Evolutionary conservation across 192 early-diverging fungal genomes (phyloP), one percentile per base, ranked within the genome.

Genomic region (Coemansia sp.): DNA sequence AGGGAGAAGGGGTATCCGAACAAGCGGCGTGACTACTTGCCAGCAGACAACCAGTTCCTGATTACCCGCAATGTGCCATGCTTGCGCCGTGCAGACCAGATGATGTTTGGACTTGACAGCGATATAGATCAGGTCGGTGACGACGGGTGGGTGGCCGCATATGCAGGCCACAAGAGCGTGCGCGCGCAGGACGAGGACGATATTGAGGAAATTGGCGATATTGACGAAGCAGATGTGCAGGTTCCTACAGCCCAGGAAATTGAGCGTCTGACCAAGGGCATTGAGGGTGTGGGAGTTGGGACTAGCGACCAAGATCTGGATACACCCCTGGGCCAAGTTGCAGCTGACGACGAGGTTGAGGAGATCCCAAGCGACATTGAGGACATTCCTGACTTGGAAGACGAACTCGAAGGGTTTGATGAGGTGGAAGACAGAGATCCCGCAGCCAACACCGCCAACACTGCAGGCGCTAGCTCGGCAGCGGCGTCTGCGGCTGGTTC

Each of bases 21-120:
- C 64, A 98, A 98, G 82, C 87, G 85, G 46, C 83, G 90, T 60
- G 90, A 92, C 58, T 93, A 93, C 71, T 71, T 95, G 56, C 85
- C 86, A 7, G 77, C 81, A 18, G 91, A 96, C 74, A 94, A 95
- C 82, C 94, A 96, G 71, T 98, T 94, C 69, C 81, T 99, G 68
- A 89, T 96, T 31, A 99, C 96, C 28, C 84, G 91, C 64, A 96
- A 95, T 73, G 90, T 99, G 4, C 96, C 96, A 1, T 99, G 93
- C 70, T 74, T 95, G 65, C 85, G 87, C 25, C 85, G 96, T 85
- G 92, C 82, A 4, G 73, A 75, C 51, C 72, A 74, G 56, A 81
- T 81, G 73, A 44, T 64, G 17, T 59, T 67, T 51, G 78, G 73
- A 3, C 49, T 74, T 31, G 69, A 71, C 54, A 69, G 70, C 20